Conservation (phyloP, 495 filamentous ascomycete genomes). For the Neurospora sp. region DNA sequence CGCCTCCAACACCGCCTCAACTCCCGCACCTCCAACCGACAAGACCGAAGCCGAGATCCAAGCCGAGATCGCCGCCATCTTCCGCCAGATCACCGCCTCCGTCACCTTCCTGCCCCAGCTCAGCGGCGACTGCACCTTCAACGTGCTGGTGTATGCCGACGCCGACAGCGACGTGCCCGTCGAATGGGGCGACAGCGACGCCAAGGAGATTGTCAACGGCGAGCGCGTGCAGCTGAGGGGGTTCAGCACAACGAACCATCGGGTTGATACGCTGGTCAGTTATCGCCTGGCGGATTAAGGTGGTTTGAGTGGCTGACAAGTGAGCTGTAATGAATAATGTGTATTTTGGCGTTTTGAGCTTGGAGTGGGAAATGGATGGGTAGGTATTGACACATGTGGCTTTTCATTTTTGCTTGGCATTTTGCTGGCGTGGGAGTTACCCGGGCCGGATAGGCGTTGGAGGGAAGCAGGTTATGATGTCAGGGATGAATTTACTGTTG, state of each 20-base stretch:
- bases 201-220: slow-evolving; percentile 91
- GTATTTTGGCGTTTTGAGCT: background rate
- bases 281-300: slow-evolving; percentile 54
- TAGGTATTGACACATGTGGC: background rate
- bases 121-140: slow-evolving; percentile 91
- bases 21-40: slow-evolving; percentile 38
- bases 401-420: background rate
- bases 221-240: slow-evolving; percentile 93
- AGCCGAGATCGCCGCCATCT: slow-evolving; percentile 86
- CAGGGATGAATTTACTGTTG: background rate
- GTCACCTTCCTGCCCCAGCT: slow-evolving; percentile 95
- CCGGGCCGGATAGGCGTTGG: background rate
- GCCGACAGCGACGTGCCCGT: slow-evolving; percentile 93
- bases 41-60: slow-evolving; percentile 92
- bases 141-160: slow-evolving; percentile 95
- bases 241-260: slow-evolving; percentile 88
- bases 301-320: background rate
- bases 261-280: slow-evolving; percentile 89
- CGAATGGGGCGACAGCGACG: slow-evolving; percentile 97
- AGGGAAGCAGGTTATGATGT: background rate
- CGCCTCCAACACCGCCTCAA: slow-evolving; percentile 35
- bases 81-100: slow-evolving; percentile 94
- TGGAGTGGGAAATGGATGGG: background rate
- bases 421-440: background rate
- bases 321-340: background rate